Evolutionary conservation across 2,329 filamentous ascomycete species (phyloP), one percentile per base, ranked within the genome.

Genomic region (Fusarium sp.): DNA sequence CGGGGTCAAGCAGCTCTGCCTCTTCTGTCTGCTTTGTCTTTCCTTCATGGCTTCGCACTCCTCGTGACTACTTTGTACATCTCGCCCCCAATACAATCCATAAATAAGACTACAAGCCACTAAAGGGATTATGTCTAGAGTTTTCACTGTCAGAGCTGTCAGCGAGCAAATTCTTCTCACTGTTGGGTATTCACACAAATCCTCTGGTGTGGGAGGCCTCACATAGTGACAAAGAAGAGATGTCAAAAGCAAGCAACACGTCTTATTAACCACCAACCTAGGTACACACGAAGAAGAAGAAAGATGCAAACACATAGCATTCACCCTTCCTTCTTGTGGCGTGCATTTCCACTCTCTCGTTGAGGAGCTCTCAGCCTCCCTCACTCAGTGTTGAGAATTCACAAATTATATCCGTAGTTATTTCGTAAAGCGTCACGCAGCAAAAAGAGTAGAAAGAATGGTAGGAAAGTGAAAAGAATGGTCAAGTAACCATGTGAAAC

Each of bases 391-490:
- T 27, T n/a, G 24, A 11, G 24, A 27, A 18, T 50, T 11, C 24
- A 6, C 8, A 27, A 14, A 7, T 4, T 18, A 18, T 47, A 8
- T 9, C 9, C 16, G 22, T 2, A 4, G 16, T 50, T 5, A 50
- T 27, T 50, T 4, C 4, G 5, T 16, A 18, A 3, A 10, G 9
- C 22, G 22, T 18, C 45, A 27, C 9, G 14, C 11, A 24, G 7
- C 1, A 45, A 16, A 8, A 6, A 45, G 9, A 10, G 42, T 9
- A 47, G 14, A 4, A 47, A 24, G 5, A 1, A 16, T 27, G 11
- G 1, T n/a, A 27, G 9, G 1, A 29, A 1, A 50, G 16, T 6
- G 11, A n/a, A 27, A 6, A 11, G 5, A 1, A 11, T 6, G 5
- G 9, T 4, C 24, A 10, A 2, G 8, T 3, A 5, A 18, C 22